Conservation (phyloP, 1,139 yeast species). For the Pichia sp. region DNA sequence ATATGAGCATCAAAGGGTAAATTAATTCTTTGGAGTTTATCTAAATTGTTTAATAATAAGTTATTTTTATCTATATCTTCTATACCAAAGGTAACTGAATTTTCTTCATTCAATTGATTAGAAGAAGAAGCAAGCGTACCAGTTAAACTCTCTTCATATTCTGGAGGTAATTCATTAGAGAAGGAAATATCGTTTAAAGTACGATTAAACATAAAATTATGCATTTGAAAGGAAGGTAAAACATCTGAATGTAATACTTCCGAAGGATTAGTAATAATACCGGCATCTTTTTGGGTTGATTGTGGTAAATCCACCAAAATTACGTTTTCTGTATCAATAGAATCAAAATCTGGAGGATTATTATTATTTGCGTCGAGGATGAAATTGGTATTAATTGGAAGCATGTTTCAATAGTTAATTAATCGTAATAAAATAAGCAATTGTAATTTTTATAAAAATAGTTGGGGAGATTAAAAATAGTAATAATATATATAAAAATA, state of each 20-base stretch:
- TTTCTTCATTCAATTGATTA: neutral
- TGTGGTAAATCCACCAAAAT: conserved; percentile 26
- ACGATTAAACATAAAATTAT: conserved; percentile 46
- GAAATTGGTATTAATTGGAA: neutral
- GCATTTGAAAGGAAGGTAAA: conserved; percentile 60
- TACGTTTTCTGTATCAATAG: neutral
- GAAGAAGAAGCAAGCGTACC: neutral
- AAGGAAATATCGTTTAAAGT: conserved; percentile 19
- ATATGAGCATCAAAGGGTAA: conserved; percentile 8
- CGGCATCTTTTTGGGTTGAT: too few species aligned
- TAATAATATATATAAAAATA: too few species aligned
- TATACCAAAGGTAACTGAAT: neutral
- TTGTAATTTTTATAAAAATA: too few species aligned
- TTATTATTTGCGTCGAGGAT: neutral
- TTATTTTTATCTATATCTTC: conserved; percentile 20
- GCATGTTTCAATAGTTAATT: neutral
- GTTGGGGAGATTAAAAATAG: too few species aligned
- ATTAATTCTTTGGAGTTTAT: conserved; percentile 28
- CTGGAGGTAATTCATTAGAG: conserved; percentile 16
- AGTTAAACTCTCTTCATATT: conserved; percentile 16
- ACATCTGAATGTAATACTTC: conserved; percentile 32
- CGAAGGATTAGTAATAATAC: neutral
- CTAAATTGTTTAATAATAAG: conserved; percentile 31
- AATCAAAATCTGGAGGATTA: neutral
- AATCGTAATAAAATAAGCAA: neutral